Base-by-base conservation (phyloP, 192 early-diverging fungal species). In the Funneliformis geosporum region DNA sequence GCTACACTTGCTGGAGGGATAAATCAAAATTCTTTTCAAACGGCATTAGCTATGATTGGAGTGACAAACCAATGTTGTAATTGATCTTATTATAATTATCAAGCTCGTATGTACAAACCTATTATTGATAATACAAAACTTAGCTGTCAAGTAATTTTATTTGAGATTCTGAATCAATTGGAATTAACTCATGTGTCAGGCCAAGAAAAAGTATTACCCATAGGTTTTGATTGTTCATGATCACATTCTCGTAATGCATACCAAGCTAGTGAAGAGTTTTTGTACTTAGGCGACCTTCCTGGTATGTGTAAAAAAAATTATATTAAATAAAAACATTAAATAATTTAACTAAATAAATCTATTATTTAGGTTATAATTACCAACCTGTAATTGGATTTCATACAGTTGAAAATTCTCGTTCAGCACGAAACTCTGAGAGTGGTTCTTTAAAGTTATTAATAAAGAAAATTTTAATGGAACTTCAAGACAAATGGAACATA, bases 221-320 rank as follows among this genome's bases (percentile, higher is more conserved):
- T 68, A 68, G 40, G 66, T 8, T 68, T 68, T 38, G 66, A 68
- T 38, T 68, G 66, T 68, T 68, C 38, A 68, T 68, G 14, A 21
- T 68, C 14, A 38, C 66, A 68, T 68, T 25, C 40, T 11, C 7
- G 38, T 10, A 68, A 68, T 39, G 66, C 18, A 42, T 38, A 68
- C 5, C 3, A 68, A n/a, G 40, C 4, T 8, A 68, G 66, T 40
- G 6, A 38, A 18, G 66, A 68, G 33, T 68, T 68, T 68, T 38
- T 68, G 21, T 68, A 38, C 9, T 38, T 38, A 38, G 33, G 9
- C 5, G 33, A 25, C 2, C 66, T 38, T n/a, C n/a, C n/a, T n/a
- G n/a, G n/a, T n/a, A n/a, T n/a, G n/a, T n/a, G n/a, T n/a, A n/a
- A n/a, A n/a, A n/a, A n/a, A n/a, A n/a, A n/a, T n/a, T n/a, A n/a